Evolutionary conservation across 495 filamentous ascomycete genomes (phyloP), one percentile per base, ranked within the genome.

Genomic region (Penicillium diatomitis): DNA sequence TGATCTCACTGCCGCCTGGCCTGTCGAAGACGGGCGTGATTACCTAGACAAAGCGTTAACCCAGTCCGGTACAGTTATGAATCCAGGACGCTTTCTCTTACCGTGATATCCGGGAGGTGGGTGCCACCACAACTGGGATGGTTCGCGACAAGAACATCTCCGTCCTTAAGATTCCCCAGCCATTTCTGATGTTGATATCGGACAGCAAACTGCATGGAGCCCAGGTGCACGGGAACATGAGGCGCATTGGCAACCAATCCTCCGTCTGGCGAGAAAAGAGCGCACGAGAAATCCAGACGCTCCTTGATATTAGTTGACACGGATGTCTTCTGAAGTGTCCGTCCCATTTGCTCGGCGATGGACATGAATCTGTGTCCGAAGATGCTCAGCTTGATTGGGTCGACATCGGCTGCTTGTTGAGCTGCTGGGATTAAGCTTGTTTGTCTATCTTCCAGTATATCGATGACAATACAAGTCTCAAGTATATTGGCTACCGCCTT

Each of bases 271-370:
- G 96, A 92, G 54, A 98, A 98, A 9, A 98, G 78, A 33, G 92
- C 92, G 55, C 92, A 98, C 2, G 90, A 96, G 55, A 96, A 98
- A 58, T 98, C 92, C 4, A 98, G 78, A 2, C 92, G 83, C 66
- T 98, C 92, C 59, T 98, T 98, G 58, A 98, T 92, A 61, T 98
- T 98, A 4, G 92, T 98, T 49, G 87, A 94, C 41, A 98, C 92
- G 53, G 87, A 91, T 0, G 92, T 98, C 76, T 96, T 98, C 56
- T 97, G 92, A 30, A 98, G 73, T 3, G 92, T 90, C 46, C 89
- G 74, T 4, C 92, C 92, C 91, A 96, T 97, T 63, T 96, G 91
- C 67, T 98, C 92, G 3, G 92, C 92, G 61, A 98, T 97, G 8
- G 91, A 90, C 92, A 98, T 98, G 71, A 98, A 98, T 1, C 92